Evolutionary conservation across 176 grass and related monocot genomes (phyloP), one percentile per base, ranked within the genome.

Genomic region (Triticum timopheevii): DNA sequence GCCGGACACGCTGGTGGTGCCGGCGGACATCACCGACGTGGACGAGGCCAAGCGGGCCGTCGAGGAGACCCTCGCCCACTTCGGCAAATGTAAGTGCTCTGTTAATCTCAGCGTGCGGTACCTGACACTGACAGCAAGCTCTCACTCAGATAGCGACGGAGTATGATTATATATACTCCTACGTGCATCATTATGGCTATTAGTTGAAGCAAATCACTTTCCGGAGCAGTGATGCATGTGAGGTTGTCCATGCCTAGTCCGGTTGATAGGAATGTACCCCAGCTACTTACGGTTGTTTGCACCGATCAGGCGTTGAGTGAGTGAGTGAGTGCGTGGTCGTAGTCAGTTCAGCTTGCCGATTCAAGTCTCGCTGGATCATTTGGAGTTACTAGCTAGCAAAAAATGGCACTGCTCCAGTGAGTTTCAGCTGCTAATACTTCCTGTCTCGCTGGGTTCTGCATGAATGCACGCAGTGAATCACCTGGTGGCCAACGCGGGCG

Each of bases 401-500:
- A 35, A 62, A 19, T 54, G 50, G 15, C 0, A 17, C 15, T 6
- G 6, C 15, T 52, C 49, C 49, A 52, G 5, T 52, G 49, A 52
- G 49, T 52, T 52, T 52, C 49, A 19, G 50, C 50, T 19, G 16
- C 16, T 54, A 54, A 54, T 19, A 7, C 0, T 54, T 19, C 50
- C 5, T 19, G 16, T 19, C 50, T 54, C 50, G 50, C 15, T 17
- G 16, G 5, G 2, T 54, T 19, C 16, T 59, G 19, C 56, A 58
- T 47, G 16, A 15, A 50, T 50, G 47, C 66, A 23, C 24, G 24
- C 90, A 97, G 95, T 97, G 89, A 92, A 97, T 91, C 92, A 97
- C 62, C 88, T 97, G 27, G 86, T 97, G 68, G 95, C 95, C 22
- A 97, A 97, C 83, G 95, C 95, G 2, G 95, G 95, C 24, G 91